Percentiles rank a stretch among this genome's conserved stretches.
phyloP scores from a whole-genome alignment of 805 yeast species.

The Ogataea pignaliae region DNA sequence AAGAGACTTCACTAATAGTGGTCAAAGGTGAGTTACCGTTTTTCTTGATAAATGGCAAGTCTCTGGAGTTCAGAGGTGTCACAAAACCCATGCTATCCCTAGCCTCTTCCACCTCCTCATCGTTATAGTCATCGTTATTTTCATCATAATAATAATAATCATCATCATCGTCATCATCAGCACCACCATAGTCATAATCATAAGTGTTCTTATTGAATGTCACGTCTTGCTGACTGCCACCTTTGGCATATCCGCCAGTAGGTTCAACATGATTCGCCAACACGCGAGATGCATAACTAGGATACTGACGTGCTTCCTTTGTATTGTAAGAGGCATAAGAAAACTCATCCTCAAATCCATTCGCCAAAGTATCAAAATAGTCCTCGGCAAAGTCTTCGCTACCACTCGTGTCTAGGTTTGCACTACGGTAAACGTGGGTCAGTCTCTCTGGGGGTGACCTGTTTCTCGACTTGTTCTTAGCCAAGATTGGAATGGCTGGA shows the following conservation, averaged over 20 bases:
- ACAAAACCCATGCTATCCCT: conserved; percentile 3
- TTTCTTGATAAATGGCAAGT: conserved; percentile 6
- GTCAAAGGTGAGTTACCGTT: conserved; percentile 23
- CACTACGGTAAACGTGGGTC: conserved; percentile 4
- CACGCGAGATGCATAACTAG: neutral
- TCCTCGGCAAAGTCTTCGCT: conserved; percentile 13
- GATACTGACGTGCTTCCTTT: neutral
- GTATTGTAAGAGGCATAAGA: neutral
- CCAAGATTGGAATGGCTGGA: no score
- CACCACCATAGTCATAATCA: neutral
- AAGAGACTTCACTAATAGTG: conserved; percentile 28
- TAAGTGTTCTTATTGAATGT: neutral
- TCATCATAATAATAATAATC: conserved; percentile 5
- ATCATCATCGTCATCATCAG: conserved; percentile 5
- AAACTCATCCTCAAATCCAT: conserved; percentile 1
- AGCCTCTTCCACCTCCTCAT: conserved; percentile 1
- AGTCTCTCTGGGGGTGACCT: no score
- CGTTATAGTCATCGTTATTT: neutral
- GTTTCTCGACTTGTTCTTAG: no score
- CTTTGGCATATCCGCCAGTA: neutral
- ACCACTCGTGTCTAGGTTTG: conserved; percentile 13
- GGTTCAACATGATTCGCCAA: neutral
- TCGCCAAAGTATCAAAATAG: no score
- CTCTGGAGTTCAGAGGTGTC: conserved; percentile 15
- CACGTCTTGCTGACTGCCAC: no score